Conservation (phyloP, 352 stramenopile species). For the Globisporangium cystogenes region DNA sequence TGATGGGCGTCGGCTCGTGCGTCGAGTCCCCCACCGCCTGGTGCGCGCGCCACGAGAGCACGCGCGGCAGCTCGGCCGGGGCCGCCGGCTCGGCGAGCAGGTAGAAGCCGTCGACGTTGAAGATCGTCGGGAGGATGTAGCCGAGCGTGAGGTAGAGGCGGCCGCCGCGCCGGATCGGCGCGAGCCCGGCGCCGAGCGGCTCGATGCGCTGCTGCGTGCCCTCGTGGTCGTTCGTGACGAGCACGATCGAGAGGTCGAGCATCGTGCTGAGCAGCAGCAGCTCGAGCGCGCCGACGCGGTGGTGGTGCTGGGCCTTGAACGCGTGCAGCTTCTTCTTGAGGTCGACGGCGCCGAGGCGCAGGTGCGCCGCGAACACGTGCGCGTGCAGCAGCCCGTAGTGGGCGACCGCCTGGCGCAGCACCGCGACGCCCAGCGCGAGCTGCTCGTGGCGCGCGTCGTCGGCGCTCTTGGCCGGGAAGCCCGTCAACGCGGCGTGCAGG, state of each 20-base stretch:
- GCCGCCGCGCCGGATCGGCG: constrained; percentile 44
- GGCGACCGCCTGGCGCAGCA: constrained; percentile 55
- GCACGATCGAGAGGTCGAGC: constrained; percentile 61
- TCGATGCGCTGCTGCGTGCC: constrained; percentile 57
- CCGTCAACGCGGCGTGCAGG: constrained; percentile 50
- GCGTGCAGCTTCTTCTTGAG: constrained; percentile 76
- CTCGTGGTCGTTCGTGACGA: constrained; percentile 81
- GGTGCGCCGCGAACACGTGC: constrained; percentile 40
- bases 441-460: constrained; percentile 16
- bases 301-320: constrained; percentile 54
- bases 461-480: constrained; percentile 16
- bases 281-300: constrained; percentile 57
- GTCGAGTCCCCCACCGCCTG: constrained; percentile 7
- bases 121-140: constrained; percentile 70
- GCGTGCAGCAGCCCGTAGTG: constrained; percentile 73
- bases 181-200: constrained; percentile 33
- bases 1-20: neutral
- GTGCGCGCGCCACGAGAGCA: neutral
- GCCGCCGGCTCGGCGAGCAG: constrained; percentile 31
- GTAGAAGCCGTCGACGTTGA: constrained; percentile 67
- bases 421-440: constrained; percentile 31
- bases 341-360: constrained; percentile 51
- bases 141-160: constrained; percentile 52
- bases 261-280: constrained; percentile 71
- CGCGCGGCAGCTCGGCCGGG: neutral